Evolutionary conservation across 805 yeast species (phyloP).

Genomic region (Schwanniomyces vanrijiae): DNA sequence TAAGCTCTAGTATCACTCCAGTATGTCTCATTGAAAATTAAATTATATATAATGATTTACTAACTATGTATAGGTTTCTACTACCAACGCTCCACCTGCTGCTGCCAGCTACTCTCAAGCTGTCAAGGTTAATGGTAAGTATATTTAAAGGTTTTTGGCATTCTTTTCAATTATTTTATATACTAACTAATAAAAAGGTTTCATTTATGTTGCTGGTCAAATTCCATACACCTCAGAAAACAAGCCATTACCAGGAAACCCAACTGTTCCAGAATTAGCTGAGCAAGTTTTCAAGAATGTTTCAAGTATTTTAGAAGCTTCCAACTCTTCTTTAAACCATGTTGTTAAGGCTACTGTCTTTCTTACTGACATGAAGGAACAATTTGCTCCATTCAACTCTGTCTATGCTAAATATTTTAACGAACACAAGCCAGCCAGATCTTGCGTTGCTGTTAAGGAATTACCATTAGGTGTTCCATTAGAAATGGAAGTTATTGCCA

Average conservation of each 20-base stretch:
- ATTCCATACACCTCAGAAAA: constrained; percentile 85
- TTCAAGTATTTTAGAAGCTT: constrained; percentile 72
- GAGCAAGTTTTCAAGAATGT: constrained; percentile 73
- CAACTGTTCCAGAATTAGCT: constrained; percentile 70
- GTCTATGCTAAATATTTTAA: constrained; percentile 80
- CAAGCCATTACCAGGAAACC: constrained; percentile 68
- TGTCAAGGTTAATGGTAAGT: constrained; percentile 71
- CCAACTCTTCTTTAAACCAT: constrained; percentile 80
- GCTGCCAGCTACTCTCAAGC: constrained; percentile 98
- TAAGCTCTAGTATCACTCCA: constrained; percentile 26
- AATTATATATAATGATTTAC: neutral
- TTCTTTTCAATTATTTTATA: neutral
- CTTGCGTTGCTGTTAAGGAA: constrained; percentile 92
- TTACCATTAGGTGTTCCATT: constrained; percentile 86
- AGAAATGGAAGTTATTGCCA: constrained; percentile 92
- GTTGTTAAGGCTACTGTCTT: constrained; percentile 87
- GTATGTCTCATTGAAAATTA: constrained; percentile 19
- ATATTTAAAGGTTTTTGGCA: neutral
- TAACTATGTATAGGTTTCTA: constrained; percentile 46
- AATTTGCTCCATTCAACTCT: constrained; percentile 81
- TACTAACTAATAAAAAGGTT: constrained; percentile 42
- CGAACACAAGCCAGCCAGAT: constrained; percentile 90
- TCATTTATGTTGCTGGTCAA: constrained; percentile 92
- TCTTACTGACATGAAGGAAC: constrained; percentile 79
- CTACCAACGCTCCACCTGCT: constrained; percentile 89